phyloP scores from a whole-genome alignment of 2,329 filamentous ascomycete genomes.

The Ustulina deusta region DNA sequence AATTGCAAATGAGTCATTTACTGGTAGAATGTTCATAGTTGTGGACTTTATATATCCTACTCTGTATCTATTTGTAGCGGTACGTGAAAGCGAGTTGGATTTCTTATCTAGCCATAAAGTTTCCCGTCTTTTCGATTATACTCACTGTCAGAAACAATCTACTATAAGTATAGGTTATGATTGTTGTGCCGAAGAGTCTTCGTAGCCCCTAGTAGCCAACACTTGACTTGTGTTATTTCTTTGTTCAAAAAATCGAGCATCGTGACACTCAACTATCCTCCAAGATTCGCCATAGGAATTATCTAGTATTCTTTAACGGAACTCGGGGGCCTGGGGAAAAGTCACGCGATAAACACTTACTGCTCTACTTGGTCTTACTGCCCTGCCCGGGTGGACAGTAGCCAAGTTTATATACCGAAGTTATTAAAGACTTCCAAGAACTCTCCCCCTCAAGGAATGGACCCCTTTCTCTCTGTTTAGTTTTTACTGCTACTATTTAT shows the following conservation, averaged over 20 bases:
- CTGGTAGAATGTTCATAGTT: neutral
- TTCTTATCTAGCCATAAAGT: neutral
- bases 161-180: neutral
- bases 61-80: neutral
- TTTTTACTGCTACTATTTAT: too few relatives aligned
- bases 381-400: too few relatives aligned
- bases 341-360: neutral
- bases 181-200: neutral
- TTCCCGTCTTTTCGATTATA: too few relatives aligned
- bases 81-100: neutral
- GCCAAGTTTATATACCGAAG: too few relatives aligned
- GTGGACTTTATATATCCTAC: neutral
- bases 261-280: neutral
- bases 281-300: neutral
- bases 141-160: neutral
- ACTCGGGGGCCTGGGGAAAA: neutral
- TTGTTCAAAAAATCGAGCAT: neutral
- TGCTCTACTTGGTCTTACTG: too few relatives aligned
- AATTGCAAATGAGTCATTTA: neutral
- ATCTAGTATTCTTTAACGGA: neutral
- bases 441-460: too few relatives aligned
- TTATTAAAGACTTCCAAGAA: too few relatives aligned
- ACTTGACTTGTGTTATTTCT: neutral
- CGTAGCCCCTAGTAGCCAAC: neutral
- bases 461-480: too few relatives aligned